Evolutionary conservation across 306 rosid genomes (phyloP).

Genomic region (Malus fusca): DNA sequence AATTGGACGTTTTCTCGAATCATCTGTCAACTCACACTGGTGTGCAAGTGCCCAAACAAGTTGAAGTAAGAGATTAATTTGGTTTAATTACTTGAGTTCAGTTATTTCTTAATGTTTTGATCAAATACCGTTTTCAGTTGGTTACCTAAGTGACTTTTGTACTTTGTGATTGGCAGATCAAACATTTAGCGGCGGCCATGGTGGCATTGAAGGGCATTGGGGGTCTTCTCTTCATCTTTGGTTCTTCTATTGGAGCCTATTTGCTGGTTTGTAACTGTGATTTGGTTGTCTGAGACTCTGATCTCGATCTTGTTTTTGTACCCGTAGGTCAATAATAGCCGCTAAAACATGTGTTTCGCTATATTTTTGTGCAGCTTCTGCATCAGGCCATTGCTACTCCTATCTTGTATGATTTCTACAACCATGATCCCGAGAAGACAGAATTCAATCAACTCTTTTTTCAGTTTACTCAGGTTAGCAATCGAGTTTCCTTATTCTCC

Average conservation of each 20-base stretch:
- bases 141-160: background rate
- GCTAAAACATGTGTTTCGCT: background rate
- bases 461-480: conserved; percentile 52
- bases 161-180: conserved; percentile 29
- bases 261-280: conserved; percentile 37
- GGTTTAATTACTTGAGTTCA: background rate
- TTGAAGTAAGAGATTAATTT: conserved; percentile 36
- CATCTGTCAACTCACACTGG: conserved; percentile 39
- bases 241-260: conserved; percentile 50
- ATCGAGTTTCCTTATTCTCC: background rate
- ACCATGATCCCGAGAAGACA: conserved; percentile 47
- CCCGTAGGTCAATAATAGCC: background rate
- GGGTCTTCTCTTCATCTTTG: conserved; percentile 50
- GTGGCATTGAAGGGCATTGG: conserved; percentile 51
- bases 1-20: conserved; percentile 32
- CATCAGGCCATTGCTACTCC: conserved; percentile 50
- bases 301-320: background rate
- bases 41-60: conserved; percentile 26
- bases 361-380: conserved; percentile 37
- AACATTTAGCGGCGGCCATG: conserved; percentile 38
- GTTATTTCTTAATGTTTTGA: background rate
- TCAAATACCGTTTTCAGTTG: background rate
- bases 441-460: conserved; percentile 54
- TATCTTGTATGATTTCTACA: conserved; percentile 58
- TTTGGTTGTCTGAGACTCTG: background rate